Evolutionary conservation across 2,329 filamentous ascomycete species (phyloP).

Genomic region (Xylaria sp.): DNA sequence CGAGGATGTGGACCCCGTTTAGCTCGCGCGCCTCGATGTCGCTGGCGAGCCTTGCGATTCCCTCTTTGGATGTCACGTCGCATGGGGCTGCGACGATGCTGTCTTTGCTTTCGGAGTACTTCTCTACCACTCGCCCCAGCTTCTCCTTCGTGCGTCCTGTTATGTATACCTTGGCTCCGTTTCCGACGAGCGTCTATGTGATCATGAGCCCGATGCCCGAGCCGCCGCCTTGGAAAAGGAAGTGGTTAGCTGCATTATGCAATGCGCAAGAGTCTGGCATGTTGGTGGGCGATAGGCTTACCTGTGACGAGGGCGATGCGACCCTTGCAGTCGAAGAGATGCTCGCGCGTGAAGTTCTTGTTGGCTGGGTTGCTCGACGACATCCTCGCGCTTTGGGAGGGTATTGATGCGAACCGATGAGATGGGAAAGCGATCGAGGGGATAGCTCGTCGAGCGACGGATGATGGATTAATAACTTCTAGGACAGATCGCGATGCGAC

Average conservation of each 20-base stretch:
- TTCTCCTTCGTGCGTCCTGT: constrained; percentile 68
- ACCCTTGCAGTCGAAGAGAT: constrained; percentile 48
- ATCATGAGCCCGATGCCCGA: constrained; percentile 74
- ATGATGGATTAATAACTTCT: background rate
- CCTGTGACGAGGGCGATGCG: constrained; percentile 54
- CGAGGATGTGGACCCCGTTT: constrained; percentile 60
- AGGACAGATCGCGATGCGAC: constrained; percentile 13
- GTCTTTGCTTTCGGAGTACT: constrained; percentile 57
- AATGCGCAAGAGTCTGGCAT: background rate
- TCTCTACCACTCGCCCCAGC: constrained; percentile 63
- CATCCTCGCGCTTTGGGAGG: background rate
- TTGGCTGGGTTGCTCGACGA: constrained; percentile 27
- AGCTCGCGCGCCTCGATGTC: constrained; percentile 61
- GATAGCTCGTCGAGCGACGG: background rate
- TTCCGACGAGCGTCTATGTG: constrained; percentile 68
- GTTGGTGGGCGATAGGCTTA: constrained; percentile 24
- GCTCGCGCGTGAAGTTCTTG: constrained; percentile 43
- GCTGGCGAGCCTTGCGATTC: constrained; percentile 61
- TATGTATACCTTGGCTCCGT: constrained; percentile 74
- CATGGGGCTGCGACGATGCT: constrained; percentile 66
- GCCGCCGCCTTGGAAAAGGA: constrained; percentile 50
- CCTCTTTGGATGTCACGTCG: constrained; percentile 67
- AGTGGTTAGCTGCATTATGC: background rate
- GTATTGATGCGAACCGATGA: background rate
- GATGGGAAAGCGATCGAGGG: background rate